A percentile compares a stretch with the other conserved stretches of the same genome.
These are phyloP conservation scores for Flaveria sonorensis DNA, from an alignment of 129 eudicot genomes.

Conservation along the genomic window DNA sequence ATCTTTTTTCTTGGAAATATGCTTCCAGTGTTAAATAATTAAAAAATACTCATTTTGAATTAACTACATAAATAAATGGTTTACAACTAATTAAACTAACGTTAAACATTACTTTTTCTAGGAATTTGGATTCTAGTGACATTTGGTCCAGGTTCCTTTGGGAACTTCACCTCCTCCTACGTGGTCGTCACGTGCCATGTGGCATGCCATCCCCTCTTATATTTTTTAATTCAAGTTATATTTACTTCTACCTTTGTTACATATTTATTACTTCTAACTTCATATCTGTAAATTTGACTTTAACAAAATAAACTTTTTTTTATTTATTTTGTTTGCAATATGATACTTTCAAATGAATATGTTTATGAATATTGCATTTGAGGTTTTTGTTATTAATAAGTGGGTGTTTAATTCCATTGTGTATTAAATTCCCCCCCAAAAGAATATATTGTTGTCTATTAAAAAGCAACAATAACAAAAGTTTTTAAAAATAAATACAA, in stretches of 20 bases:
- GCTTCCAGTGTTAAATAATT: neutral
- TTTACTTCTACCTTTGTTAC: neutral
- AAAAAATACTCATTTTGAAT: neutral
- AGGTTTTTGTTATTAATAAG: too few relatives aligned
- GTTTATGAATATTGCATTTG: too few relatives aligned
- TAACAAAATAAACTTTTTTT: neutral
- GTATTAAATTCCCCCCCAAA: too few relatives aligned
- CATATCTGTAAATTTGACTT: neutral
- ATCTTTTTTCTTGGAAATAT: constrained; percentile 3
- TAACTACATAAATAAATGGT: constrained; percentile 4
- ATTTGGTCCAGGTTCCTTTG: constrained; percentile 43
- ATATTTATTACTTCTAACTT: neutral
- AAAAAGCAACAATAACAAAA: too few relatives aligned
- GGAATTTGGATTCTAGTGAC: constrained; percentile 42
- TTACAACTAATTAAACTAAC: constrained; percentile 34
- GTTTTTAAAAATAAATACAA: too few relatives aligned
- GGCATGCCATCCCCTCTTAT: constrained; percentile 26
- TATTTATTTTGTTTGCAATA: neutral
- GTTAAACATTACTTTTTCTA: constrained; percentile 32
- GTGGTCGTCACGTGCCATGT: constrained; percentile 42
- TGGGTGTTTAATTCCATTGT: too few relatives aligned
- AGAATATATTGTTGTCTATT: too few relatives aligned
- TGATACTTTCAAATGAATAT: neutral
- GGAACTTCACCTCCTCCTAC: constrained; percentile 35
- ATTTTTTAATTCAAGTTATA: neutral